phyloP scores from a whole-genome alignment of 176 grass and related monocot species.

The Avena eriantha region DNA sequence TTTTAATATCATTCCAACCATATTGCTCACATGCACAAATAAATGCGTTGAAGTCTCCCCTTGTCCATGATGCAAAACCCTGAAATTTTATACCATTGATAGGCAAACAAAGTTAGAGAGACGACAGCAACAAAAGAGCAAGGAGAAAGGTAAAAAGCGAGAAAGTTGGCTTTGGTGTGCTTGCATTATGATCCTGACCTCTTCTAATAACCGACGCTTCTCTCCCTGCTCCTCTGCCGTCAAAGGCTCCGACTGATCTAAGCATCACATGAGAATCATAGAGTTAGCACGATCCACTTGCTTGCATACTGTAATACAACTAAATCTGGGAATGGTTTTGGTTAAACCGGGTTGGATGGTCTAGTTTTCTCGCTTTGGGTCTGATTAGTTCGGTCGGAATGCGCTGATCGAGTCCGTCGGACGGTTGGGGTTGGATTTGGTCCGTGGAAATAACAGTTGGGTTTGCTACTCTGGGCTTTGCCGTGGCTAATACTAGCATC shows the following conservation, averaged over 20 bases:
- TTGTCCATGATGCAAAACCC: constrained; percentile 91
- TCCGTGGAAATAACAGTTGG: too few species aligned
- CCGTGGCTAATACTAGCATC: too few species aligned
- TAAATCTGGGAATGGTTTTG: too few species aligned
- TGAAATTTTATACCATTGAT: constrained; percentile 36
- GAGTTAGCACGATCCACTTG: constrained; percentile 36
- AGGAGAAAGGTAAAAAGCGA: neutral
- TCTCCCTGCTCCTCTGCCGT: constrained; percentile 87
- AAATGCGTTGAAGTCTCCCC: constrained; percentile 90
- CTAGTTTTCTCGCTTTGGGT: too few species aligned
- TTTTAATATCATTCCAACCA: constrained; percentile 86
- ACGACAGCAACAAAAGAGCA: neutral
- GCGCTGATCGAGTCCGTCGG: too few species aligned
- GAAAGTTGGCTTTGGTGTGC: neutral
- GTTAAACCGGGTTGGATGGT: too few species aligned
- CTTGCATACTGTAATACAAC: constrained; percentile 23
- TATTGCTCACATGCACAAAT: constrained; percentile 92
- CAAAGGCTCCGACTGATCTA: constrained; percentile 75
- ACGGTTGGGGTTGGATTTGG: too few species aligned
- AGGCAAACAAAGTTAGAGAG: constrained; percentile 13
- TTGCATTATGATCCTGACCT: constrained; percentile 42
- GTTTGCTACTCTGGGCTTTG: too few species aligned
- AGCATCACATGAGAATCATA: constrained; percentile 40
- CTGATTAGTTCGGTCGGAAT: too few species aligned
- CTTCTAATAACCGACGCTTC: constrained; percentile 77